Evolutionary conservation across 192 early-diverging fungal genomes (phyloP), one percentile per base, ranked within the genome.

Genomic region (Coemansia asiatica): DNA sequence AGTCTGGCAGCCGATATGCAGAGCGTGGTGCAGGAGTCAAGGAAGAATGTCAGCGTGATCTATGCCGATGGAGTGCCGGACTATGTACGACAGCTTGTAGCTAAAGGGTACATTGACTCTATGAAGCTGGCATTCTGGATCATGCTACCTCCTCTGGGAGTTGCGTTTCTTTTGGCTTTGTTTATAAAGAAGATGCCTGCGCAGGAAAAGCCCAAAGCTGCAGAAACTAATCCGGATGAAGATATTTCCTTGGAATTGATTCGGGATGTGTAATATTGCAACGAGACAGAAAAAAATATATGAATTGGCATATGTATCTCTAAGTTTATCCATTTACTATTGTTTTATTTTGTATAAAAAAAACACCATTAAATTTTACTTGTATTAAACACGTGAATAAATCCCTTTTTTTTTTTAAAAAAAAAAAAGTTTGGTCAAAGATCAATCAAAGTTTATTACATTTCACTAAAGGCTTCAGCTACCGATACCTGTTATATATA

Each of bases 101-200:
- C 86, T 6, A 57, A 64, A 7, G 81, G 85, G 0, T 90, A 87
- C 60, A 83, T 84, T n/a, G 33, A 54, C 15, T 76, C 84, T 0
- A 85, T 88, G 66, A 66, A 75, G 26, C 68, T 64, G 38, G 79
- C 79, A 6, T 74, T 84, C 64, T 78, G 76, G 69, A 74, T 79
- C 16, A 58, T 87, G 46, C 64, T 85, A 1, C 87, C 87, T 1
- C 68, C 87, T 27, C 66, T 80, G 1, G 76, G 70, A 2, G 26
- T 75, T 8, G 76, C 87, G 1, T 86, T 86, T 59, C 28, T 84
- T 18, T 33, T 83, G 21, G 66, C 81, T 5, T 35, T 90, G 65
- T 71, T 72, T 0, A 66, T 88, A 46, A 64, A 79, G 26, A 69
- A 81, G 33, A 63, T 10, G 28, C 68, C 67, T 1, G 40, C 40